Conservation (phyloP, 192 early-diverging fungal genomes). For the Spizellomyces punctatus region DNA sequence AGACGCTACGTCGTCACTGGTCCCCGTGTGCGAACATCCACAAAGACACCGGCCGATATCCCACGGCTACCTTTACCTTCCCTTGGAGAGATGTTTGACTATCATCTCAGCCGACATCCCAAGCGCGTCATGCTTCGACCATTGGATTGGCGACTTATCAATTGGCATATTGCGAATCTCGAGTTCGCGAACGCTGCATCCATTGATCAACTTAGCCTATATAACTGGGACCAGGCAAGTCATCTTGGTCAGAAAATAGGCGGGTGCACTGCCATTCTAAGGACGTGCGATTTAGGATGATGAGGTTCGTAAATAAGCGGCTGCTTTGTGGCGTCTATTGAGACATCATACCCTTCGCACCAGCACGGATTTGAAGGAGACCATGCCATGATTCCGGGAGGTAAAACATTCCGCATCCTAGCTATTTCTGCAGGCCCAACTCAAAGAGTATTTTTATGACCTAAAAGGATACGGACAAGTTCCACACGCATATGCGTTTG, state of each 20-base stretch:
- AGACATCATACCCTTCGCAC: too few species aligned
- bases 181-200: constrained; percentile 52
- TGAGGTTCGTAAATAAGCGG: too few species aligned
- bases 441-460: too few species aligned
- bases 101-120: constrained; percentile 45
- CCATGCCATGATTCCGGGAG: constrained; percentile 14
- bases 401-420: too few species aligned
- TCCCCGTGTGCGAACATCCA: background rate
- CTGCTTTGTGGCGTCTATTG: too few species aligned
- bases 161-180: constrained; percentile 52
- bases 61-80: constrained; percentile 18
- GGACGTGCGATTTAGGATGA: too few species aligned
- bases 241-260: too few species aligned
- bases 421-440: too few species aligned
- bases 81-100: constrained; percentile 48
- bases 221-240: constrained; percentile 51
- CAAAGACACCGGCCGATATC: too few species aligned
- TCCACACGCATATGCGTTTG: constrained; percentile 28
- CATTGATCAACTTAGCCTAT: constrained; percentile 37
- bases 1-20: constrained; percentile 1
- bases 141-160: constrained; percentile 42
- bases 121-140: constrained; percentile 26
- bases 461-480: constrained; percentile 26
- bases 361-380: constrained; percentile 38
- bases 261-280: too few species aligned